Evolutionary conservation across 2,329 filamentous ascomycete genomes (phyloP).

Genomic region (Phialemoniopsis sp.): DNA sequence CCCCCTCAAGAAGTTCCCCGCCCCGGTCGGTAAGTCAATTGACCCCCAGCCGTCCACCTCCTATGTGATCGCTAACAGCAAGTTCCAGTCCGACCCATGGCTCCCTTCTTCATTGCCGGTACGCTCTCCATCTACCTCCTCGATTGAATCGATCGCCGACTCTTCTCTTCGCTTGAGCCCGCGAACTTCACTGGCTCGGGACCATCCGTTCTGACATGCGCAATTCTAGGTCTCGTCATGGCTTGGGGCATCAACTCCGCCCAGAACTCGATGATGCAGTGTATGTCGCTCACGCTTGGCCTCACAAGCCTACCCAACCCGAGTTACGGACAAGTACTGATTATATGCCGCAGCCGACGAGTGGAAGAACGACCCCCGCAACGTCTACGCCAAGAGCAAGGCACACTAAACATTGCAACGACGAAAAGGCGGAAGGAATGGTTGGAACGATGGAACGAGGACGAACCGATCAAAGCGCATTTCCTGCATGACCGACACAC

Average conservation of each 20-base stretch:
- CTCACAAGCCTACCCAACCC: background rate
- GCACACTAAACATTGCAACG: constrained; percentile 32
- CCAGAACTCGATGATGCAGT: constrained; percentile 70
- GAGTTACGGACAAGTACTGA: background rate
- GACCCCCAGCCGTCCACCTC: constrained; percentile 8
- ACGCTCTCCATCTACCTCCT: constrained; percentile 38
- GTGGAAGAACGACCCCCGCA: constrained; percentile 96
- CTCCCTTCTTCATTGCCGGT: constrained; percentile 94
- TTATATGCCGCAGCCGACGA: constrained; percentile 64
- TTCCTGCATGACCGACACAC: background rate
- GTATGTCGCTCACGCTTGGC: constrained; percentile 44
- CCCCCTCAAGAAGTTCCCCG: constrained; percentile 74
- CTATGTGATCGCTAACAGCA: constrained; percentile 19
- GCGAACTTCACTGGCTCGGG: too few species aligned
- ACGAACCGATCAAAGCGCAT: background rate
- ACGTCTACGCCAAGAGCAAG: constrained; percentile 56
- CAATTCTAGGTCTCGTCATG: constrained; percentile 67
- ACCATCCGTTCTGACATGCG: background rate
- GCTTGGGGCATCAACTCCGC: constrained; percentile 88
- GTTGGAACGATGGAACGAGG: background rate
- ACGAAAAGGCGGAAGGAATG: constrained; percentile 13
- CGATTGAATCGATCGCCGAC: background rate
- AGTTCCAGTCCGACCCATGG: constrained; percentile 76
- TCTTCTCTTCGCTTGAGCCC: too few species aligned
- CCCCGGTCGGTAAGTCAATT: constrained; percentile 68